A percentile compares a stretch with the other conserved stretches of the same genome.
Evolutionary conservation across 768 basidiomycete species (phyloP).

Genomic region (Auricularia sp.): DNA sequence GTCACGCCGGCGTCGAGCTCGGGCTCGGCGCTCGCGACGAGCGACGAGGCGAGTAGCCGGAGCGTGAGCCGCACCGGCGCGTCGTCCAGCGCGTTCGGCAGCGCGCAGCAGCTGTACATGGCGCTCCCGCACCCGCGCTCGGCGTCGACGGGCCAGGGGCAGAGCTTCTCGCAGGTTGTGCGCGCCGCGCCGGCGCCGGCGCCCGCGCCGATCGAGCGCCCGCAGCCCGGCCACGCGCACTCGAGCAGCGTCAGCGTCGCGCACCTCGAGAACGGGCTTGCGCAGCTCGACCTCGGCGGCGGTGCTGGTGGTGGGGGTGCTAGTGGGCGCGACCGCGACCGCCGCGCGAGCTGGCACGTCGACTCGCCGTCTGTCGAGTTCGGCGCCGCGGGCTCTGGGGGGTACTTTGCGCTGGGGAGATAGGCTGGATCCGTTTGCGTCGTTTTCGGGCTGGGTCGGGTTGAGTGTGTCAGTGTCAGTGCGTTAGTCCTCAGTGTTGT

Average conservation of each 20-base stretch:
- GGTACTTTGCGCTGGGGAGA: neutral
- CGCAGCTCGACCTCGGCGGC: neutral
- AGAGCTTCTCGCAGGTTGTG: neutral
- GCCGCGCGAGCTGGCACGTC: slow-evolving; percentile 2
- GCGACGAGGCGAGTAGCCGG: neutral
- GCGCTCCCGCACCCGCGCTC: neutral
- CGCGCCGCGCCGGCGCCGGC: neutral
- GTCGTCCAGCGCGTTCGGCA: neutral
- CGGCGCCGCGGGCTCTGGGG: neutral
- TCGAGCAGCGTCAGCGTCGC: neutral
- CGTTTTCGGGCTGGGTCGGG: neutral
- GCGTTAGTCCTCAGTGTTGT: neutral
- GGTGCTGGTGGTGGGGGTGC: too few relatives aligned
- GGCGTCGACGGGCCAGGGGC: neutral
- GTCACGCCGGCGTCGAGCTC: neutral
- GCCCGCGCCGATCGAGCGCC: neutral
- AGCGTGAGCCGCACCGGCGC: too few relatives aligned
- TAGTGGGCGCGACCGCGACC: neutral
- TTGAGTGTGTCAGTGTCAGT: neutral
- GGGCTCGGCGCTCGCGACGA: neutral
- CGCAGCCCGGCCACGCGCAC: neutral
- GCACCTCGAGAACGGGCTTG: neutral
- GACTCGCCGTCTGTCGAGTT: neutral
- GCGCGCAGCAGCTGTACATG: neutral
- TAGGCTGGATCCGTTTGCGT: neutral